Evolutionary conservation across 805 yeast species (phyloP), one percentile per base, ranked within the genome.

Genomic region (Lachancea dasiensis): DNA sequence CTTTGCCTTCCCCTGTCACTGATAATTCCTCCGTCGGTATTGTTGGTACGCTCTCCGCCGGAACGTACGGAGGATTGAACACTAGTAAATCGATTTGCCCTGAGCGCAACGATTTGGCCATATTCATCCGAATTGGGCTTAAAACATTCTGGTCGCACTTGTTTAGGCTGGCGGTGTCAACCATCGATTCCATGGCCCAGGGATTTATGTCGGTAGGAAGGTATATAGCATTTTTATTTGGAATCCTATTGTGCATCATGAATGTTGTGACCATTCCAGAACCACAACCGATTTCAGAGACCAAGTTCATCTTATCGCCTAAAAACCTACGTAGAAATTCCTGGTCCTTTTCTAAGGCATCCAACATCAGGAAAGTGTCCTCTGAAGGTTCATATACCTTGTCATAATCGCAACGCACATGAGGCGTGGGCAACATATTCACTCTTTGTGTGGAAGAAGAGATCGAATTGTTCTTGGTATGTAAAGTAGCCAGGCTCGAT

Each of bases 1-100:
- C 73, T 3, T 67, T 68, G 0, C 47, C 49, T 30, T 5, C 21
- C 18, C 21, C 36, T 22, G 9, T 16, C 9, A 19, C 4, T 20
- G 30, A n/a, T 11, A 18, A 24, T n/a, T 6, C 4, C 0, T 50
- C 30, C 1, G 41, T 43, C 0, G 92, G 92, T 1, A 73, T 48
- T 0, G 46, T 52, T 0, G 97, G 97, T 0, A 86, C 82, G 0
- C 52, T 54, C 41, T 79, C 87, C 1, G 90, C 85, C 0, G 98
- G 98, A 1, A 92, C 98, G 55, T 92, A 92, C 0, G 98, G 98
- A 0, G 98, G 98, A 53, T 92, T 92, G 62, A 92, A 92, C 1
- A 92, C 68, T 16, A 92, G 63, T 1, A 90, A 40, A 51, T 92
- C 97, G 1, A 87, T 69, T 4, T 62, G 35, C 2, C 68, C 48